Evolutionary conservation across 805 yeast genomes (phyloP).

Genomic region (Lachancea fermentati): DNA sequence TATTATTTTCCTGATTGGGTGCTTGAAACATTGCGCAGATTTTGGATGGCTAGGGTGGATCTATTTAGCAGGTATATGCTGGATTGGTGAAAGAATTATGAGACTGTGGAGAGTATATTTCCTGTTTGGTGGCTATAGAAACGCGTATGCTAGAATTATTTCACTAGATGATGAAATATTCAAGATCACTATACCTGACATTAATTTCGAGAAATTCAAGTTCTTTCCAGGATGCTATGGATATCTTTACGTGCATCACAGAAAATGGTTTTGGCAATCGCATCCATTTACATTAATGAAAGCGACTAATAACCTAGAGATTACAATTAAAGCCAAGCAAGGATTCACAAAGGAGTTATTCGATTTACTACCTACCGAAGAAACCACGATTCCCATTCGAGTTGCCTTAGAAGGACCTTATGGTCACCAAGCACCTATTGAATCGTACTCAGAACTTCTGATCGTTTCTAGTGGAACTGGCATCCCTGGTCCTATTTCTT

Average conservation of each 20-base stretch:
- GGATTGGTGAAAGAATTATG: slow-evolving; percentile 39
- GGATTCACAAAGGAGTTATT: slow-evolving; percentile 40
- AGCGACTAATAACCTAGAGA: slow-evolving; percentile 32
- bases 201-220: slow-evolving; percentile 1
- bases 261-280: slow-evolving; percentile 43
- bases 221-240: slow-evolving; percentile 14
- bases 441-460: slow-evolving; percentile 47
- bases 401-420: slow-evolving; percentile 64
- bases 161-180: slow-evolving; percentile 8
- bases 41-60: slow-evolving; percentile 41
- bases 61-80: slow-evolving; percentile 34
- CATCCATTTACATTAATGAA: slow-evolving; percentile 53
- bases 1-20: slow-evolving; percentile 38
- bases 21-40: slow-evolving; percentile 43
- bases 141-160: slow-evolving; percentile 4
- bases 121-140: slow-evolving; percentile 16
- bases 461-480: slow-evolving; percentile 75
- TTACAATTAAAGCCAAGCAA: slow-evolving; percentile 41
- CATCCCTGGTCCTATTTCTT: slow-evolving; percentile 46
- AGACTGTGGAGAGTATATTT: slow-evolving; percentile 31
- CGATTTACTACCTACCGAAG: slow-evolving; percentile 26
- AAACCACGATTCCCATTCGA: slow-evolving; percentile 26
- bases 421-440: slow-evolving; percentile 47
- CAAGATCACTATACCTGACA: slow-evolving; percentile 6
- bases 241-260: slow-evolving; percentile 6